Percentiles rank a stretch among this genome's conserved stretches.
These are phyloP conservation scores for Hypoxylon rubiginosum DNA, from an alignment of 2,329 filamentous ascomycete species.

Conservation along the genomic window DNA sequence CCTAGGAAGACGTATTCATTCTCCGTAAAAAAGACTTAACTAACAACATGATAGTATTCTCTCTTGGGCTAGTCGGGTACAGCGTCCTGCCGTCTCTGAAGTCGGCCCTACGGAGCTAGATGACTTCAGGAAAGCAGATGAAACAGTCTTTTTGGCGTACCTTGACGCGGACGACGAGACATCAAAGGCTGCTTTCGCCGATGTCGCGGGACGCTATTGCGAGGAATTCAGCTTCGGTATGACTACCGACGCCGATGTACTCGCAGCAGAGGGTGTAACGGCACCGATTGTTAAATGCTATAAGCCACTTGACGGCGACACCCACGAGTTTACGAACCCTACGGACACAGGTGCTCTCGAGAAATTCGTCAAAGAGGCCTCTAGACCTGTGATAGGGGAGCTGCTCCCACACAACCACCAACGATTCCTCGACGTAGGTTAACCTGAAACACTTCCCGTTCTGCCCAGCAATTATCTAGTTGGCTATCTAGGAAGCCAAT, in stretches of 20 bases:
- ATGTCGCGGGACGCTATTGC: slow-evolving; percentile 47
- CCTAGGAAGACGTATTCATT: background rate
- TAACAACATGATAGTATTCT: slow-evolving; percentile 35
- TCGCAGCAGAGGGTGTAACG: slow-evolving; percentile 33
- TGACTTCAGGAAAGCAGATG: slow-evolving; percentile 50
- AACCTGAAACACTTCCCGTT: background rate
- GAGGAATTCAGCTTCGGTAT: slow-evolving; percentile 55
- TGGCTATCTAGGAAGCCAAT: no score
- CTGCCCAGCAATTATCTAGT: background rate
- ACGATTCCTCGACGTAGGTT: slow-evolving; percentile 54
- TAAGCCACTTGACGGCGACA: slow-evolving; percentile 49
- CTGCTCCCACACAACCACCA: slow-evolving; percentile 52
- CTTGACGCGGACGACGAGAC: slow-evolving; percentile 40
- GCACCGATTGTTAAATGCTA: slow-evolving; percentile 50
- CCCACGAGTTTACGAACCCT: slow-evolving; percentile 33
- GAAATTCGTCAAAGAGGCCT: slow-evolving; percentile 46
- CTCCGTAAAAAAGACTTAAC: background rate
- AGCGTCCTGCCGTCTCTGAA: slow-evolving; percentile 47
- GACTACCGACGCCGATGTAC: slow-evolving; percentile 33
- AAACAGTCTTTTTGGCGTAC: slow-evolving; percentile 52
- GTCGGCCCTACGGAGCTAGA: slow-evolving; percentile 40
- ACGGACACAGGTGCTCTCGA: slow-evolving; percentile 44
- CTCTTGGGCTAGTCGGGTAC: slow-evolving; percentile 45
- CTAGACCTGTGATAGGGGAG: slow-evolving; percentile 52
- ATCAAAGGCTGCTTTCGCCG: slow-evolving; percentile 41